Base-by-base conservation (phyloP, 2,329 filamentous ascomycete species). In the Microdochium nivale region DNA sequence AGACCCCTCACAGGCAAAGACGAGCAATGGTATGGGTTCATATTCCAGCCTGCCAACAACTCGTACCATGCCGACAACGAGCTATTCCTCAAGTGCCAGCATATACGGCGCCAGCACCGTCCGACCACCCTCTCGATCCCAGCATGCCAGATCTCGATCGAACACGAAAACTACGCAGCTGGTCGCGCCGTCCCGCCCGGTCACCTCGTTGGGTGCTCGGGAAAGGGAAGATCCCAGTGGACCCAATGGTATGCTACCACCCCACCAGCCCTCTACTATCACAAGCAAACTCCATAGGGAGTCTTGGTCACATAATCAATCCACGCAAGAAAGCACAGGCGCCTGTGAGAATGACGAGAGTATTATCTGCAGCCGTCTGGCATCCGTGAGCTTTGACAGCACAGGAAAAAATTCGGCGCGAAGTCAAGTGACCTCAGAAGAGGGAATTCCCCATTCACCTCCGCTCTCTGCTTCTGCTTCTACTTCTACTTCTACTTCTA, bases 41-140 rank as follows among this genome's bases (percentile, higher is more conserved):
- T 44, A 19, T 19, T 23, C 40, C 7, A 44, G 19, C 40, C 40
- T 44, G 16, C 40, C 40, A 44, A 13, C n/a, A 44, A 23, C 40
- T 23, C 40, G 40, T 23, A 19, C n/a, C 40, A 44, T 44, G 14
- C 40, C 46, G 7, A 47, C 13, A 3, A 47, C 57, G 19, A 58
- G 62, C 53, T 59, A 61, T 24, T 59, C 50, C 21, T 59, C 62
- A 11, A 64, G 54, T n/a, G 30, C 46, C 27, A 73, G 48, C 63
- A 70, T 61, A 67, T 55, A 66, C 64, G 48, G 58, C 64, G 55
- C 71, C 68, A 49, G 68, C 72, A 8, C 63, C 65, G 8, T 73
- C 70, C 55, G 67, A 53, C 57, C 70, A 55, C 55, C 64, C 62
- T 55, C 63, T 63, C 60, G 59, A 54, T 57, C 62, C 13, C 25